Evolutionary conservation across 2,329 filamentous ascomycete genomes (phyloP).

Genomic region (Amesomyces nigricolor): DNA sequence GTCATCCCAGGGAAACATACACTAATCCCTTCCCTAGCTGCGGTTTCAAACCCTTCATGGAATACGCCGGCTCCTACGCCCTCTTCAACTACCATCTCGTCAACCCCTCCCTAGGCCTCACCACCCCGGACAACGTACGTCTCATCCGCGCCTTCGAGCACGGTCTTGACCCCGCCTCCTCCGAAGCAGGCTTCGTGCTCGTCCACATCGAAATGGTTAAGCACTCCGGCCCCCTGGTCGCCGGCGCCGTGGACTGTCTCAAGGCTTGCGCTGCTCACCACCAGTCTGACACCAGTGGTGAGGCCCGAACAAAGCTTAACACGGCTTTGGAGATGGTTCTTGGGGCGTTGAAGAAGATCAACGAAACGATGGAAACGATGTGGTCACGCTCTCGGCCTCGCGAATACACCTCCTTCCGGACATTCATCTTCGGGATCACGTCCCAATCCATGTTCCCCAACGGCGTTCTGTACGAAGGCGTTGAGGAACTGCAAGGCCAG

Average conservation of each 20-base stretch:
- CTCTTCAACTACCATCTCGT: conserved; percentile 62
- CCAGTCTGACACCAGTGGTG: not conserved
- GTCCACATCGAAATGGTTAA: conserved; percentile 95
- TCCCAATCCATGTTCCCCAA: conserved; percentile 90
- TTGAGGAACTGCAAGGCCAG: conserved; percentile 49
- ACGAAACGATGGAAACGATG: conserved; percentile 82
- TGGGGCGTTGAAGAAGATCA: conserved; percentile 61
- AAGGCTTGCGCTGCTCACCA: conserved; percentile 35
- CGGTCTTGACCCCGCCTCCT: conserved; percentile 78
- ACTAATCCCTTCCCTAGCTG: conserved; percentile 1
- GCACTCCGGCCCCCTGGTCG: conserved; percentile 72
- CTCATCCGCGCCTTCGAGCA: conserved; percentile 88
- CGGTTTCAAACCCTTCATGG: conserved; percentile 16
- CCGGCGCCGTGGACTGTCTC: conserved; percentile 64
- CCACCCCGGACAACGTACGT: conserved; percentile 61
- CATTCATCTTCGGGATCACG: conserved; percentile 96
- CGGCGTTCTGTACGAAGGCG: conserved; percentile 83
- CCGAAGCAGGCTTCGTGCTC: conserved; percentile 92
- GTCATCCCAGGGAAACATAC: not conserved
- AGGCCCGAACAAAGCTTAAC: conserved; percentile 55
- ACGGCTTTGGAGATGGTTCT: conserved; percentile 58
- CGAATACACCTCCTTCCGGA: conserved; percentile 84
- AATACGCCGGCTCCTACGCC: conserved; percentile 62
- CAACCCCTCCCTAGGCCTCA: conserved; percentile 51
- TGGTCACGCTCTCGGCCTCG: conserved; percentile 81